These are phyloP conservation scores for Plantago major DNA, from an alignment of 257 asterid genomes.

Conservation along the genomic window DNA sequence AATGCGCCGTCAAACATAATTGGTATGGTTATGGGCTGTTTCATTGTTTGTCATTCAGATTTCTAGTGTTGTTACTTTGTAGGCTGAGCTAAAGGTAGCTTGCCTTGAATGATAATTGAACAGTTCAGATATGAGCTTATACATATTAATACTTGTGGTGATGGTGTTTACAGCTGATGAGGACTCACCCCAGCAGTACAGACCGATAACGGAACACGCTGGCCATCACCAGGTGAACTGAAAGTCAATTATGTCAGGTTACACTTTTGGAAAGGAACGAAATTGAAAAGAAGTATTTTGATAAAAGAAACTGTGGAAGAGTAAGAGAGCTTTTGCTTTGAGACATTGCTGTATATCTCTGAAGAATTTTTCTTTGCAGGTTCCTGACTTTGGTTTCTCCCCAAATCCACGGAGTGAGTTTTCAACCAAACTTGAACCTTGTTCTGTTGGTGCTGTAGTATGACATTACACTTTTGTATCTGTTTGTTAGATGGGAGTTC, in stretches of 20 bases:
- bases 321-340: constrained; percentile 10
- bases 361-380: constrained; percentile 43
- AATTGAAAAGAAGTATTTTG: neutral
- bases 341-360: constrained; percentile 18
- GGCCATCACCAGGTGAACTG: constrained; percentile 82
- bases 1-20: constrained; percentile 47
- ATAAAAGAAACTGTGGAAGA: constrained; percentile 2
- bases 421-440: constrained; percentile 21
- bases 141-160: constrained; percentile 35
- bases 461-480: constrained; percentile 5
- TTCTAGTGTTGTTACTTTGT: neutral
- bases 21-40: constrained; percentile 37
- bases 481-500: constrained; percentile 61
- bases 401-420: constrained; percentile 80
- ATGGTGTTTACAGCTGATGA: constrained; percentile 77
- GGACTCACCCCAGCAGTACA: constrained; percentile 91
- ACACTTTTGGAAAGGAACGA: constrained; percentile 15
- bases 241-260: constrained; percentile 22
- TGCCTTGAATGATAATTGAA: constrained; percentile 16
- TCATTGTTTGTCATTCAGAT: neutral
- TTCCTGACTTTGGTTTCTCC: constrained; percentile 69
- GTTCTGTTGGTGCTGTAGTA: constrained; percentile 7
- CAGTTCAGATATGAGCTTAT: constrained; percentile 21
- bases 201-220: constrained; percentile 54
- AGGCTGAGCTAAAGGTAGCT: constrained; percentile 14